Evolutionary conservation across 2,329 filamentous ascomycete species (phyloP).

Genomic region (Pseudopithomyces maydicus): DNA sequence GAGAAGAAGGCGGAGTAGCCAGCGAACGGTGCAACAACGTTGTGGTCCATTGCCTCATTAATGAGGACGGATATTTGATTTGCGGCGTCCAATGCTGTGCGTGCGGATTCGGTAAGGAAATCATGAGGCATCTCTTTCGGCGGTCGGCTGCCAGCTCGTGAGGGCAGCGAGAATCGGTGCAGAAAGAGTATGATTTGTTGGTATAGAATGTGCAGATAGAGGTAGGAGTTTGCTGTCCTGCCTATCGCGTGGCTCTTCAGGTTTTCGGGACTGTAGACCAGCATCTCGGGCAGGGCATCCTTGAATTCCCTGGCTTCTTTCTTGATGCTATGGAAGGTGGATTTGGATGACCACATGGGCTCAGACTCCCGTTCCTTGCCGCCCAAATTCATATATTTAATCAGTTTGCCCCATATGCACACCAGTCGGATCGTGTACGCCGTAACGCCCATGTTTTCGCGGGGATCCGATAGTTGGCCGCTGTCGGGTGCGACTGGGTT

Average conservation of each 20-base stretch:
- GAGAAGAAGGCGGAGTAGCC: conserved; percentile 95
- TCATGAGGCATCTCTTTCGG: conserved; percentile 74
- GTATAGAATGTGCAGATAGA: conserved; percentile 88
- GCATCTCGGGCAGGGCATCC: conserved; percentile 67
- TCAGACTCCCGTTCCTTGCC: conserved; percentile 78
- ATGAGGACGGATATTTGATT: conserved; percentile 85
- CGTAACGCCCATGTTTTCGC: conserved; percentile 90
- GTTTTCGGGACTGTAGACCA: conserved; percentile 82
- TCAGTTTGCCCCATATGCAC: conserved; percentile 86
- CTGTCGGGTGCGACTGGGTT: conserved; percentile 66
- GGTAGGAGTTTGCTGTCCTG: conserved; percentile 85
- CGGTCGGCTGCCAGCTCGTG: conserved; percentile 66
- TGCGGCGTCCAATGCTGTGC: conserved; percentile 80
- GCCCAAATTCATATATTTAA: conserved; percentile 88
- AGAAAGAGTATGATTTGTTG: conserved; percentile 91
- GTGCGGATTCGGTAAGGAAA: conserved; percentile 77
- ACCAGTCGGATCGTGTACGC: conserved; percentile 88
- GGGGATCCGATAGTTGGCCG: conserved; percentile 68
- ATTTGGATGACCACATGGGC: conserved; percentile 83
- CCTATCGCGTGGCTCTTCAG: conserved; percentile 83
- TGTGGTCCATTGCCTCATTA: conserved; percentile 77
- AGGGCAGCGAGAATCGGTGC: conserved; percentile 81
- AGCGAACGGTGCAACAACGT: conserved; percentile 87
- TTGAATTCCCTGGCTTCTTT: conserved; percentile 74
- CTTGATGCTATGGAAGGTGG: conserved; percentile 73